A percentile compares a stretch with the other conserved stretches of the same genome.
Evolutionary conservation across 2,329 filamentous ascomycete species (phyloP).

Genomic region (Penicillium sclerotigenum): DNA sequence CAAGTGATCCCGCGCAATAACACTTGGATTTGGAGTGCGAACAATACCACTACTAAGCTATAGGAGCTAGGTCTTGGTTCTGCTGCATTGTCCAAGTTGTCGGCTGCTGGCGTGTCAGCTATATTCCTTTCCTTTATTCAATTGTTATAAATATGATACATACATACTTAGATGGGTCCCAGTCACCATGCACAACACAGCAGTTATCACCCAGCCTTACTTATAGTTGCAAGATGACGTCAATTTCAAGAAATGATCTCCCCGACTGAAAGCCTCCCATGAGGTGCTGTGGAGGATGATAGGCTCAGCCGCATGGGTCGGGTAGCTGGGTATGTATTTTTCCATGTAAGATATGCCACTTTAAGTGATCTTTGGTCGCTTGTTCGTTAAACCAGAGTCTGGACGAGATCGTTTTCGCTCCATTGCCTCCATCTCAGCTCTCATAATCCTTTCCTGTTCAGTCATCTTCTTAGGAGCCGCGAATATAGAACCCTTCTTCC

Average conservation of each 20-base stretch:
- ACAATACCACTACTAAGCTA: too few relatives aligned
- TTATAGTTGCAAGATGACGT: neutral
- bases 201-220: too few relatives aligned
- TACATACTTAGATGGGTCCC: too few relatives aligned
- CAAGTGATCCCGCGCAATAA: too few relatives aligned
- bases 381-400: conserved; percentile 31
- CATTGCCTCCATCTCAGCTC: conserved; percentile 62
- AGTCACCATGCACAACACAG: too few relatives aligned
- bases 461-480: conserved; percentile 78
- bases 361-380: conserved; percentile 37
- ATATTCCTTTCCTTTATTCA: too few relatives aligned
- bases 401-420: conserved; percentile 60
- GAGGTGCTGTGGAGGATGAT: neutral
- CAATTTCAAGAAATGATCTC: neutral
- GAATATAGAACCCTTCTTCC: conserved; percentile 60
- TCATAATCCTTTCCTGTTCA: conserved; percentile 86
- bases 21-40: too few relatives aligned
- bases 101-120: too few relatives aligned
- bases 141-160: too few relatives aligned
- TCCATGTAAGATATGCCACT: neutral
- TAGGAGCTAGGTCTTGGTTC: too few relatives aligned
- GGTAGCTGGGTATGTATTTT: neutral
- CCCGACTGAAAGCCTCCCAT: neutral
- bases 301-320: neutral
- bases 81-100: too few relatives aligned